Conservation (phyloP, 371 early-diverging fungal species). For the Mortierella sp. region DNA sequence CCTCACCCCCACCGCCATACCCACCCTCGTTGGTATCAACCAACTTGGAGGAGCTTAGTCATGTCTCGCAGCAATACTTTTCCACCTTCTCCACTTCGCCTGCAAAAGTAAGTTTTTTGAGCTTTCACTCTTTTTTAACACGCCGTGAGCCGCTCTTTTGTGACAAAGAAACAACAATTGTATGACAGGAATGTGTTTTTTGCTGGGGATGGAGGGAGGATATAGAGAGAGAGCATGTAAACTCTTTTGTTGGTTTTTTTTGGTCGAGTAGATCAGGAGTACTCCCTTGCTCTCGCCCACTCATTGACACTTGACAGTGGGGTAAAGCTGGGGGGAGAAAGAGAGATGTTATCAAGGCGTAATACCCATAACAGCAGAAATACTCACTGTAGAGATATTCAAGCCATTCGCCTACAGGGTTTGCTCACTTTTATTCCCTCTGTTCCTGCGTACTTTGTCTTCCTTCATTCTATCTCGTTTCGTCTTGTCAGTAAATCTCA, state of each 20-base stretch:
- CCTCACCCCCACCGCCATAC: conserved; percentile 31
- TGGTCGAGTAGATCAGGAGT: background rate
- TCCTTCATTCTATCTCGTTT: background rate
- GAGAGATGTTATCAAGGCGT: background rate
- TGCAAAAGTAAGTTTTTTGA: conserved; percentile 36
- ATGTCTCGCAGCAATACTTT: conserved; percentile 28
- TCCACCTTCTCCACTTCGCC: conserved; percentile 35
- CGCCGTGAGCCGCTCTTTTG: background rate
- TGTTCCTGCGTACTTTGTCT: conserved; percentile 1
- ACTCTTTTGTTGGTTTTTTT: background rate
- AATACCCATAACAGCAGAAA: background rate
- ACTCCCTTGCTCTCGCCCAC: background rate
- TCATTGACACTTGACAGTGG: background rate
- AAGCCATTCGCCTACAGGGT: background rate
- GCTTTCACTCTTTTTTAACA: background rate
- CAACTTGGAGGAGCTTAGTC: conserved; percentile 18
- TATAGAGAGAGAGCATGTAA: background rate
- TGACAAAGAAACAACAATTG: background rate
- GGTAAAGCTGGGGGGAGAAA: background rate
- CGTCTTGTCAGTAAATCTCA: background rate
- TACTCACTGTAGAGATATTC: background rate
- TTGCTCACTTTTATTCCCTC: background rate
- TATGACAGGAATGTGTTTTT: background rate
- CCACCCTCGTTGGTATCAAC: conserved; percentile 9
- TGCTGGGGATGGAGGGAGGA: background rate